Conservation (phyloP, 805 yeast genomes). For the Pichia kluyveri region DNA sequence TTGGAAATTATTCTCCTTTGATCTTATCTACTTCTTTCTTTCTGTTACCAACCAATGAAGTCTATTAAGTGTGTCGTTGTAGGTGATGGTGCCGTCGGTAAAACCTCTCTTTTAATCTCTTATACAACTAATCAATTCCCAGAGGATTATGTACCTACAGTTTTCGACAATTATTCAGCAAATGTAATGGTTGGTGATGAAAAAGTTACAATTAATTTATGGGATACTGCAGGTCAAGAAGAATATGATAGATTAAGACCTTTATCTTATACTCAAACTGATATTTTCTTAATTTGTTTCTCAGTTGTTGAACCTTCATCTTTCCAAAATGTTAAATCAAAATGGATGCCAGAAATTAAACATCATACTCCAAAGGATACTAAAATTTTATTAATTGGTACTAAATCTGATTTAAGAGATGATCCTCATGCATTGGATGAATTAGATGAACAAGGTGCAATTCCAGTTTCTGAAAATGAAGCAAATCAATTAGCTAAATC, state of each 20-base stretch:
- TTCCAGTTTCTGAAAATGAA: constrained; percentile 54
- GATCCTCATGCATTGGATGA: constrained; percentile 69
- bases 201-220: constrained; percentile 74
- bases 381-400: constrained; percentile 69
- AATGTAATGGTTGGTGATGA: constrained; percentile 76
- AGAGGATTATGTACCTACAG: constrained; percentile 89
- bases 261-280: constrained; percentile 85
- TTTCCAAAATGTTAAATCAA: constrained; percentile 69
- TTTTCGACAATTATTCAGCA: constrained; percentile 86
- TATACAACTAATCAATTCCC: constrained; percentile 92
- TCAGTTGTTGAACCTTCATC: constrained; percentile 76
- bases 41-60: constrained; percentile 40
- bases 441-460: constrained; percentile 49
- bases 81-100: constrained; percentile 96
- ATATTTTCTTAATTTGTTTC: constrained; percentile 78
- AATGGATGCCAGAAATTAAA: constrained; percentile 80
- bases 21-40: too few relatives aligned
- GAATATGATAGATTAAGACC: constrained; percentile 89
- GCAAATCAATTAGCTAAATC: constrained; percentile 63
- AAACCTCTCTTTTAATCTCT: constrained; percentile 78
- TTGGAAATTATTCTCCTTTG: too few relatives aligned
- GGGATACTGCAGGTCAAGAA: constrained; percentile 97
- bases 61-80: constrained; percentile 88
- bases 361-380: constrained; percentile 73
- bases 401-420: constrained; percentile 81